Evolutionary conservation across 495 filamentous ascomycete species (phyloP), one percentile per base, ranked within the genome.

Genomic region (Physcia stellaris): DNA sequence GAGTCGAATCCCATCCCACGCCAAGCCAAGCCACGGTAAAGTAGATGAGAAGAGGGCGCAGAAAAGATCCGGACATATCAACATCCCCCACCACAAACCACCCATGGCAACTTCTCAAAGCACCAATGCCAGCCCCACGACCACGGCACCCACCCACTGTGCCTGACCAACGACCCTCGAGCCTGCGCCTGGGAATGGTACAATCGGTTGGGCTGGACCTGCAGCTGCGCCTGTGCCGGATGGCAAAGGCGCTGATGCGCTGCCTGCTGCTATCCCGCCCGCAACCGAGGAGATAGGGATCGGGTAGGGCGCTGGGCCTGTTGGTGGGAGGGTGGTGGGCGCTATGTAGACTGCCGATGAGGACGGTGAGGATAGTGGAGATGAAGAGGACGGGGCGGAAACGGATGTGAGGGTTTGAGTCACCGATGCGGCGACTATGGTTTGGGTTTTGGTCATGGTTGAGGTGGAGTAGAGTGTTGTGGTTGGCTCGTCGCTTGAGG

Each of bases 381-480:
- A 12, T 23, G 35, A 24, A 18, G 17, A 13, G 11, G 24, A 11
- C 4, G 22, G 6, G 4, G 17, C n/a, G 15, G 34, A 24, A 37
- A 24, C 11, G 2, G 34, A 4, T 22, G 10, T n/a, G 9, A 26
- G 19, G 18, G 21, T 37, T 15, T 21, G 16, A 4, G 35, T 37
- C 15, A 37, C 35, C 22, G 35, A 26, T 10, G 16, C 28, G 35
- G 15, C 22, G 6, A 15, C 35, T 6, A 37, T 4, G 22, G 35
- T 37, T 18, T 26, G 24, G 19, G 35, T 37, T n/a, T 26, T n/a
- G 5, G 35, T 37, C 18, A 24, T 21, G n/a, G 35, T 37, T 3
- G 35, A 37, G 22, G 35, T 37, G 4, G 35, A 37, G 0, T 5
- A 26, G 6, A 26, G 20, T 2, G 35, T 37, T 10, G 35, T 37